phyloP scores from a whole-genome alignment of 257 asterid genomes.

The Gentiana dahurica region DNA sequence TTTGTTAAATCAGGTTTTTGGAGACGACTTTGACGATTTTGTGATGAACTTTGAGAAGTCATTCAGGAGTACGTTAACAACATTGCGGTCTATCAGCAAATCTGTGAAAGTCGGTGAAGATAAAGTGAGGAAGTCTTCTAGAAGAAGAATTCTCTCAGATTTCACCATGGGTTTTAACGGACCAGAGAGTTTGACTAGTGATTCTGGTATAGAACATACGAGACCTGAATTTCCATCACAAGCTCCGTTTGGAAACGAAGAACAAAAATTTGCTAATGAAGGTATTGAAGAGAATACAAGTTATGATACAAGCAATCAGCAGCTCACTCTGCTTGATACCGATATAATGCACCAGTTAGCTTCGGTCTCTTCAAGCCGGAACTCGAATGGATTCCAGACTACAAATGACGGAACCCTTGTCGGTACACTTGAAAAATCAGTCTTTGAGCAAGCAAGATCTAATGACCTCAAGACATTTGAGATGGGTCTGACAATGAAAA shows the following conservation, averaged over 20 bases:
- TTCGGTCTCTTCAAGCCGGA: slow-evolving; percentile 22
- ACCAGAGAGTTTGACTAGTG: slow-evolving; percentile 15
- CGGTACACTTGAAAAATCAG: slow-evolving; percentile 51
- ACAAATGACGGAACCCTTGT: slow-evolving; percentile 22
- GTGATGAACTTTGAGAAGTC: slow-evolving; percentile 38
- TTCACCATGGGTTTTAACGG: slow-evolving; percentile 12
- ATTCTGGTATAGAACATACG: slow-evolving; percentile 14
- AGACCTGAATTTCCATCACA: slow-evolving; percentile 16
- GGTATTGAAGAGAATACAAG: slow-evolving; percentile 18
- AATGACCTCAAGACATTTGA: slow-evolving; percentile 67
- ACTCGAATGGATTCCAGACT: slow-evolving; percentile 12
- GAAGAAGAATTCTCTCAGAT: slow-evolving; percentile 22
- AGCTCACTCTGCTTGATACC: slow-evolving; percentile 40
- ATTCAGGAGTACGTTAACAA: slow-evolving; percentile 38
- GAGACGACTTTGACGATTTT: slow-evolving; percentile 26
- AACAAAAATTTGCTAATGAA: slow-evolving; percentile 14
- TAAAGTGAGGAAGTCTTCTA: slow-evolving; percentile 16
- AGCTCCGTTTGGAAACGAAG: slow-evolving; percentile 11
- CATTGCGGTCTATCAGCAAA: slow-evolving; percentile 43
- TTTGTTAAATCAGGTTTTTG: slow-evolving; percentile 30
- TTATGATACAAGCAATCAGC: slow-evolving; percentile 21
- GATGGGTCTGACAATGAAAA: slow-evolving; percentile 58
- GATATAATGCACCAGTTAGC: slow-evolving; percentile 27
- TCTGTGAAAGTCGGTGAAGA: slow-evolving; percentile 30
- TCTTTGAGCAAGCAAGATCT: slow-evolving; percentile 73